phyloP scores from a whole-genome alignment of 208 protist species.

The Trypanosomatidae sp. region DNA sequence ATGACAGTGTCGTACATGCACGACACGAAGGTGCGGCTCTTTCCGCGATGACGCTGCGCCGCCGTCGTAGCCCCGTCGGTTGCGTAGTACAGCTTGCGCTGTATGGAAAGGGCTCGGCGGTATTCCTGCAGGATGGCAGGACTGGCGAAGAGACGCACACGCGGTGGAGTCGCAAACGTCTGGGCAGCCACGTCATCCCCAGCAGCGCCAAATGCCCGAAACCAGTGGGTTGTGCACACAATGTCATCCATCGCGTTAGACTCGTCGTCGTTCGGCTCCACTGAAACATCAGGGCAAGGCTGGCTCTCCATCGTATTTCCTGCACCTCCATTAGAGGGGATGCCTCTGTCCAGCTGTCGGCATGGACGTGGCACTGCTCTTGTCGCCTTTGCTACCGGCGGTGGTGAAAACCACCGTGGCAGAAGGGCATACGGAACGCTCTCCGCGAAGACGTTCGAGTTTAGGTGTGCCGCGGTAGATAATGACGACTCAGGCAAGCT shows the following conservation, averaged over 20 bases:
- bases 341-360: neutral
- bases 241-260: neutral
- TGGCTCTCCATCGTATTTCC: neutral
- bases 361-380: constrained; percentile 1
- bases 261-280: neutral
- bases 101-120: constrained; percentile 18
- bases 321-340: neutral
- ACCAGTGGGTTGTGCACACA: constrained; percentile 3
- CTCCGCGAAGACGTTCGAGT: neutral
- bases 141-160: constrained; percentile 24
- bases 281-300: neutral
- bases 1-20: constrained; percentile 25
- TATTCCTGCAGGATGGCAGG: constrained; percentile 28
- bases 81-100: constrained; percentile 26
- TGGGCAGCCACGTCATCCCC: neutral
- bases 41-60: constrained; percentile 26
- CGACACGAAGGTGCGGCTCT: constrained; percentile 22
- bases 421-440: constrained; percentile 21
- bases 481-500: neutral
- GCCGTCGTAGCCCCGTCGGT: constrained; percentile 20
- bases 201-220: neutral
- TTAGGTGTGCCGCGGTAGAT: neutral
- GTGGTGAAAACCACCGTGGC: constrained; percentile 11
- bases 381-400: neutral
- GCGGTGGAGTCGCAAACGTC: neutral